phyloP scores from a whole-genome alignment of 1,284 basidiomycete species.

The Mycena citricolor region DNA sequence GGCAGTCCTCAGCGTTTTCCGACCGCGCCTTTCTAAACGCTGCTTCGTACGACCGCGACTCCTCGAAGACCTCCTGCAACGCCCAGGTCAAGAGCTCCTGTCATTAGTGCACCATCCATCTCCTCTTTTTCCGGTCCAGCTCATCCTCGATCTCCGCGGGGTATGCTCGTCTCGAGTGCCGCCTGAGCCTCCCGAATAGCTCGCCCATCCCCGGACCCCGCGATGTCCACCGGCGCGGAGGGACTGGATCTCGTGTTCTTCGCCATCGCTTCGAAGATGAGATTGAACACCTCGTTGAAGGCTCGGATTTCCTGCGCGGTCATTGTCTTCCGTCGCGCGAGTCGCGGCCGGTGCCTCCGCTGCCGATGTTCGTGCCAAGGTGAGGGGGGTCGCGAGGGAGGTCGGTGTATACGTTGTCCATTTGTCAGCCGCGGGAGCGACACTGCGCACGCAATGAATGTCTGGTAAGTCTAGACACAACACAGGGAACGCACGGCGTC shows the following conservation, averaged over 20 bases:
- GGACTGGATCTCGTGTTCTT: slow-evolving; percentile 17
- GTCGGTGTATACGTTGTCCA: slow-evolving; percentile 48
- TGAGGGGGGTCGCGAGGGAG: slow-evolving; percentile 24
- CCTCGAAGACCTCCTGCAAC: slow-evolving; percentile 65
- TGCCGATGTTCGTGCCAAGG: too few relatives aligned
- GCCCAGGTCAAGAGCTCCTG: slow-evolving; percentile 78
- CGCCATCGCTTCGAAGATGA: slow-evolving; percentile 62
- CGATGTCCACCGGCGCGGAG: slow-evolving; percentile 28
- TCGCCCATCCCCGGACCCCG: slow-evolving; percentile 37
- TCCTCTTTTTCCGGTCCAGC: slow-evolving; percentile 75
- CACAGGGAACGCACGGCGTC: too few relatives aligned
- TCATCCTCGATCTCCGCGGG: slow-evolving; percentile 53
- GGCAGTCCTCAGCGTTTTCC: slow-evolving; percentile 32
- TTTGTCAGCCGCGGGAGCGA: too few relatives aligned
- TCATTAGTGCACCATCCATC: slow-evolving; percentile 73
- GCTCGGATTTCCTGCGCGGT: slow-evolving; percentile 63
- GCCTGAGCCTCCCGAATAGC: slow-evolving; percentile 49
- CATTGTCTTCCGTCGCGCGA: slow-evolving; percentile 54
- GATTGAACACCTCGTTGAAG: slow-evolving; percentile 71
- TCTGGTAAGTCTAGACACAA: too few relatives aligned
- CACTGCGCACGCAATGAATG: too few relatives aligned
- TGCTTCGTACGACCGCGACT: slow-evolving; percentile 49
- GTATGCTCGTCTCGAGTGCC: slow-evolving; percentile 50
- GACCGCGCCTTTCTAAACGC: slow-evolving; percentile 41
- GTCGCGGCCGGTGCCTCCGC: slow-evolving; percentile 16